phyloP scores from a whole-genome alignment of 306 rosid species.

The Fagus sylvatica region DNA sequence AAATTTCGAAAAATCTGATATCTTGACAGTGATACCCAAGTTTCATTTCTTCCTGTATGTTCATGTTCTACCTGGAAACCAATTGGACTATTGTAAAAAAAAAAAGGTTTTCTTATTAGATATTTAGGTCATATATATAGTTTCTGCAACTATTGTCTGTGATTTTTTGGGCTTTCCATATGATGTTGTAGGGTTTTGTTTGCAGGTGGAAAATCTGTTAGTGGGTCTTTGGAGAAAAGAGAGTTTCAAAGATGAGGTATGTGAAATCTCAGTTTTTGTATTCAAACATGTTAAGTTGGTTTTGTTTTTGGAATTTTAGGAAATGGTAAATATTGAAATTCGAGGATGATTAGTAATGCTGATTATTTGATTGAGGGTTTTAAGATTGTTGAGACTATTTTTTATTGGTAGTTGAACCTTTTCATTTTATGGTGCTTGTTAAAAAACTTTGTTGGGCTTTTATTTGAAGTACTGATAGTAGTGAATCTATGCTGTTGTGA shows the following conservation, averaged over 20 bases:
- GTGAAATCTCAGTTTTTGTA: background rate
- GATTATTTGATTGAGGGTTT: background rate
- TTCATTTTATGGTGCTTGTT: background rate
- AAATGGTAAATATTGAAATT: background rate
- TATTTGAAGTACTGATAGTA: background rate
- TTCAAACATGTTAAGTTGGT: background rate
- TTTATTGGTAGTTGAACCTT: background rate
- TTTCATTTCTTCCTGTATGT: background rate
- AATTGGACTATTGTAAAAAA: background rate
- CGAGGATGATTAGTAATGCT: background rate
- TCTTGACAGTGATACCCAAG: background rate
- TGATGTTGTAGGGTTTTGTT: background rate
- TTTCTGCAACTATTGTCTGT: too few species aligned
- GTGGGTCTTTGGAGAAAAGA: slow-evolving; percentile 9
- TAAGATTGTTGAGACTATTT: background rate
- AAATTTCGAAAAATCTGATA: background rate
- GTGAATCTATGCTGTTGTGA: too few species aligned
- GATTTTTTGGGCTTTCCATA: background rate
- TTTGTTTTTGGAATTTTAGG: background rate
- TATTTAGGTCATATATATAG: background rate
- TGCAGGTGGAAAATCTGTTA: slow-evolving; percentile 36
- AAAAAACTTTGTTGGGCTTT: background rate
- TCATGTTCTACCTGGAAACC: background rate
- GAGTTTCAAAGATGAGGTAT: slow-evolving; percentile 64
- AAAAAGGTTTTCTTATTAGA: background rate